Evolutionary conservation across 2,329 filamentous ascomycete species (phyloP), one percentile per base, ranked within the genome.

Genomic region (Fusarium nematophilum): DNA sequence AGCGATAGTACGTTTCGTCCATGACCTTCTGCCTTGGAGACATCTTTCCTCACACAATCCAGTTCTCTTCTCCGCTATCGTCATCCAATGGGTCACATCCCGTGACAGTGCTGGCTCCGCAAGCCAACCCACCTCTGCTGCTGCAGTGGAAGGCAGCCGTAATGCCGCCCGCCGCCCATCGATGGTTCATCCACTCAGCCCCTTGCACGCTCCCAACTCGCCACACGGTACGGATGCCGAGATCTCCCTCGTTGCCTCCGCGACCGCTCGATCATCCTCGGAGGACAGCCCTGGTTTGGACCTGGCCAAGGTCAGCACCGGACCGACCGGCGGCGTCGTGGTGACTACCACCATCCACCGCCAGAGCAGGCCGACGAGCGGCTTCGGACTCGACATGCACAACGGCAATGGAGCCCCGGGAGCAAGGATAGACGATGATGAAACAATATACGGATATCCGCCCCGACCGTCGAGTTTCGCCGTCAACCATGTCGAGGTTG

Each of bases 31-130:
- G n/a, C n/a, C n/a, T n/a, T n/a, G n/a, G n/a, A n/a, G 30, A 39
- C 30, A 13, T 29, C 13, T 17, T 15, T 6, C 6, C 27, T 51
- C 14, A 66, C 38, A 21, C 34, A 7, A 15, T 9, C 3, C n/a
- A 85, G 84, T 87, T 13, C 77, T 87, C 25, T 86, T 88, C 71
- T 85, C 81, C 11, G 82, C 83, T 15, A 65, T 86, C 4, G 82
- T 88, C n/a, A 79, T 88, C 34, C 85, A 88, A 54, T 88, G 85
- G 85, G 80, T 86, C 34, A 83, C 80, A 0, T 80, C 78, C 11
- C 75, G 71, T 38, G 80, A 83, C 66, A 79, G 74, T 48, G 72
- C 73, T n/a, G 75, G 71, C 36, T 75, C 70, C 10, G 66, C 69
- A 13, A 70, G 57, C 55, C 68, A 52, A 21, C 56, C 53, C 5